Percentiles rank a stretch among this genome's conserved stretches.
These are phyloP conservation scores for fission yeast (Schizosaccharomyces pombe) DNA, from an alignment of 805 yeast species.

Conservation along the genomic window DNA sequence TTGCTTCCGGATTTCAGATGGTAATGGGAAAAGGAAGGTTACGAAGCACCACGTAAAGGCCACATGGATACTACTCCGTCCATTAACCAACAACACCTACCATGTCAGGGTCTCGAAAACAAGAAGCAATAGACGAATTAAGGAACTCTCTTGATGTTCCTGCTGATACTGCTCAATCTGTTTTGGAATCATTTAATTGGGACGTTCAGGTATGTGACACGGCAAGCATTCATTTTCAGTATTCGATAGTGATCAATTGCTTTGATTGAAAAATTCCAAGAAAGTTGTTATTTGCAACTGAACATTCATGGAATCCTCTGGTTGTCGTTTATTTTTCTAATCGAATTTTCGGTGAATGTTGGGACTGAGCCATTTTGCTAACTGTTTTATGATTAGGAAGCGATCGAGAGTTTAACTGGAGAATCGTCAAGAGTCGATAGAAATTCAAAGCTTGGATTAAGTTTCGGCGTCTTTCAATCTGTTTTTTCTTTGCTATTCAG, in stretches of 20 bases:
- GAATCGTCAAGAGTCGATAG: neutral
- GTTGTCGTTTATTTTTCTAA: too few relatives aligned
- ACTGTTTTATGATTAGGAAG: neutral
- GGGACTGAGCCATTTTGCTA: too few relatives aligned
- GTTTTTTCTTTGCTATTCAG: neutral
- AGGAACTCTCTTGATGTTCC: neutral
- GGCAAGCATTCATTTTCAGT: neutral
- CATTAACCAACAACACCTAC: neutral
- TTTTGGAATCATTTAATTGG: constrained; percentile 4
- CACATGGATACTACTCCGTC: neutral
- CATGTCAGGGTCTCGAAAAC: neutral
- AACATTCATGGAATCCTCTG: too few relatives aligned
- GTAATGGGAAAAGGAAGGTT: neutral
- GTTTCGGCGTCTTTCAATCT: neutral
- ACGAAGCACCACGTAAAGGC: neutral
- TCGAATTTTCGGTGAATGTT: too few relatives aligned
- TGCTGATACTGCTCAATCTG: neutral
- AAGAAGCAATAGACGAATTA: neutral
- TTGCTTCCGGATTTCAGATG: too few relatives aligned
- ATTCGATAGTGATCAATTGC: neutral
- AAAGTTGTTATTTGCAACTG: too few relatives aligned
- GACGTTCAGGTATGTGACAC: constrained; percentile 3
- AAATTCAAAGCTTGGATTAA: neutral
- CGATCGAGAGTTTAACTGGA: constrained; percentile 7
- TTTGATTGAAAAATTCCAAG: too few relatives aligned